Percentiles rank a stretch among this genome's conserved stretches.
Conservation (phyloP, 352 stramenopile species). For the Phytophthora boehmeriae region DNA sequence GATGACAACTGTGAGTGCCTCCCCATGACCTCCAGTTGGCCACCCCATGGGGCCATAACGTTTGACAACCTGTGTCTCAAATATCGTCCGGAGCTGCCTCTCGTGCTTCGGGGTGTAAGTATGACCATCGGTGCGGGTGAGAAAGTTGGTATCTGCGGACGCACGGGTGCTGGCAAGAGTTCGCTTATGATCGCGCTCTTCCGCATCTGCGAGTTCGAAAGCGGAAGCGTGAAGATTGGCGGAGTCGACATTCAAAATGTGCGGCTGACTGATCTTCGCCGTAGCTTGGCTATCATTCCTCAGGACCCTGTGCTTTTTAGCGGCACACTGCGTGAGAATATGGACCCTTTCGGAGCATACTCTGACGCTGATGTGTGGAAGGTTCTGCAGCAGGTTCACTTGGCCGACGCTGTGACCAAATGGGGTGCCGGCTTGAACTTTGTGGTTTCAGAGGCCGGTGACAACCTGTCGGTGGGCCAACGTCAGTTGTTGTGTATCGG, state of each 20-base stretch:
- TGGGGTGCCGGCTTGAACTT: conserved; percentile 70
- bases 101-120: conserved; percentile 44
- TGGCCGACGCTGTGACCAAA: conserved; percentile 70
- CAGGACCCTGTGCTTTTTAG: conserved; percentile 91
- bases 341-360: conserved; percentile 90
- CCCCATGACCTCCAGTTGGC: conserved; percentile 25
- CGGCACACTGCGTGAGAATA: conserved; percentile 90
- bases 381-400: conserved; percentile 57
- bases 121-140: conserved; percentile 37
- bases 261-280: conserved; percentile 39
- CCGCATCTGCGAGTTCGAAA: conserved; percentile 51
- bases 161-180: conserved; percentile 52
- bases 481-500: conserved; percentile 92
- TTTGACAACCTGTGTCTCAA: conserved; percentile 39
- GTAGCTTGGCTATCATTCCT: conserved; percentile 56
- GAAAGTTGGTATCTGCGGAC: conserved; percentile 58
- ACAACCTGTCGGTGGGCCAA: conserved; percentile 95
- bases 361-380: conserved; percentile 67
- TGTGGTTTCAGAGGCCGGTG: conserved; percentile 86
- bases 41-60: conserved; percentile 30
- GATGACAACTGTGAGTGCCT: conserved; percentile 19
- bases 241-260: conserved; percentile 68
- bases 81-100: conserved; percentile 43
- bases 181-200: conserved; percentile 54
- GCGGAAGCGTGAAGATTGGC: conserved; percentile 86